These are phyloP conservation scores for Tuber umbilicatum DNA, from an alignment of 495 filamentous ascomycete genomes.

Conservation along the genomic window DNA sequence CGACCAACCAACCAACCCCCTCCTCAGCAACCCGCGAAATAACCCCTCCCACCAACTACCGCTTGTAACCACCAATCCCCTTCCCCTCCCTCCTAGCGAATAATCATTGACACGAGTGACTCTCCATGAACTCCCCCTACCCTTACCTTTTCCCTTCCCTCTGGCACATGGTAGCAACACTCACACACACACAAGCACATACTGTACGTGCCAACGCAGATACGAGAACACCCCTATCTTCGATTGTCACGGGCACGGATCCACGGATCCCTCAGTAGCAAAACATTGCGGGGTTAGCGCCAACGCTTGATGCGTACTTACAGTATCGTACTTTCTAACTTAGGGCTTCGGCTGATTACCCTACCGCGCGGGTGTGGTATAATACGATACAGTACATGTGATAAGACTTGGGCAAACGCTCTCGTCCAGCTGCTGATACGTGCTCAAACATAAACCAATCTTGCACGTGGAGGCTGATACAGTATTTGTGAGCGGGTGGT, in stretches of 20 bases:
- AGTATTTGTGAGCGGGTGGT: background rate
- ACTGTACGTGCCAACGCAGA: too few relatives aligned
- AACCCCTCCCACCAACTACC: too few relatives aligned
- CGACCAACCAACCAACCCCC: too few relatives aligned
- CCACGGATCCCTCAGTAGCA: too few relatives aligned
- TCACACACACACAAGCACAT: background rate
- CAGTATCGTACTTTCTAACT: background rate
- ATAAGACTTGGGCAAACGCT: background rate
- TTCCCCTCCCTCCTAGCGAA: background rate
- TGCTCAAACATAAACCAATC: background rate
- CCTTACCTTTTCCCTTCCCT: background rate
- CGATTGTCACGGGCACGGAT: too few relatives aligned
- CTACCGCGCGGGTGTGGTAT: background rate
- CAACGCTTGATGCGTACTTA: background rate
- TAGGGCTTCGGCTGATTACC: background rate
- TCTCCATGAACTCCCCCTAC: background rate
- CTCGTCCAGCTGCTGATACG: background rate
- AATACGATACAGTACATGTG: too few relatives aligned
- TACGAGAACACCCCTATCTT: too few relatives aligned
- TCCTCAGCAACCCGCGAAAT: too few relatives aligned
- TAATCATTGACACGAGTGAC: background rate
- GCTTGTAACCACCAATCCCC: too few relatives aligned
- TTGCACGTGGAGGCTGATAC: background rate
- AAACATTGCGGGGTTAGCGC: background rate
- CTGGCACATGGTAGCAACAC: background rate